Evolutionary conservation across 2,329 filamentous ascomycete species (phyloP).

Genomic region (Stenocarpella maydis): DNA sequence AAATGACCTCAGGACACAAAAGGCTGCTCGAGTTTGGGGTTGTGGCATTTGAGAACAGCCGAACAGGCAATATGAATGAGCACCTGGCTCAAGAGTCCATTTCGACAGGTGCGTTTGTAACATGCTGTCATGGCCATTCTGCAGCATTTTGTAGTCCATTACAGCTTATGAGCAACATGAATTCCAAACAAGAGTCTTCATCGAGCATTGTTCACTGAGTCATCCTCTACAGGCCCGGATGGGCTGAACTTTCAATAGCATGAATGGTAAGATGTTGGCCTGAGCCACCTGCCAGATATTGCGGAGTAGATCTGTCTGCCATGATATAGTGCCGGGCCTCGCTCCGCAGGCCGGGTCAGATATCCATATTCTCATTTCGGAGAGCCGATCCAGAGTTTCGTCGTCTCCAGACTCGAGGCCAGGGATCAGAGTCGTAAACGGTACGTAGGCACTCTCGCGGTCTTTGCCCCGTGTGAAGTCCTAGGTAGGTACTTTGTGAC

Average conservation of each 20-base stretch:
- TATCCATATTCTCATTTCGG: no score
- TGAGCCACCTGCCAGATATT: no score
- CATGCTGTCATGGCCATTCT: neutral
- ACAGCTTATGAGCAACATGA: no score
- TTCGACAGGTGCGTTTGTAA: neutral
- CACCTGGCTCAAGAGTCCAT: neutral
- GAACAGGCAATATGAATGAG: neutral
- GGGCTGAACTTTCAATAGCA: neutral
- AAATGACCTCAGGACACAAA: neutral
- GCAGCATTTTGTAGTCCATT: neutral
- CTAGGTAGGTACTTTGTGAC: no score
- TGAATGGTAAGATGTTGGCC: neutral
- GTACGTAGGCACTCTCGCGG: neutral
- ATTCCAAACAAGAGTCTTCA: no score
- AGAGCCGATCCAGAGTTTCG: no score
- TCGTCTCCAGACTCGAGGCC: no score
- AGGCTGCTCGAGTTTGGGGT: no score
- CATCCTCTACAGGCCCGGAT: neutral
- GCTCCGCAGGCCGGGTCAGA: neutral
- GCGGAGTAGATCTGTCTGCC: neutral
- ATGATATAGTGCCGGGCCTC: no score
- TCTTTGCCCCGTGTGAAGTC: neutral
- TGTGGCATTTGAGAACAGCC: neutral
- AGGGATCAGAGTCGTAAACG: no score
- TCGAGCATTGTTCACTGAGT: no score